Conservation (phyloP, 495 filamentous ascomycete genomes). For the Recurvomyces mirabilis region DNA sequence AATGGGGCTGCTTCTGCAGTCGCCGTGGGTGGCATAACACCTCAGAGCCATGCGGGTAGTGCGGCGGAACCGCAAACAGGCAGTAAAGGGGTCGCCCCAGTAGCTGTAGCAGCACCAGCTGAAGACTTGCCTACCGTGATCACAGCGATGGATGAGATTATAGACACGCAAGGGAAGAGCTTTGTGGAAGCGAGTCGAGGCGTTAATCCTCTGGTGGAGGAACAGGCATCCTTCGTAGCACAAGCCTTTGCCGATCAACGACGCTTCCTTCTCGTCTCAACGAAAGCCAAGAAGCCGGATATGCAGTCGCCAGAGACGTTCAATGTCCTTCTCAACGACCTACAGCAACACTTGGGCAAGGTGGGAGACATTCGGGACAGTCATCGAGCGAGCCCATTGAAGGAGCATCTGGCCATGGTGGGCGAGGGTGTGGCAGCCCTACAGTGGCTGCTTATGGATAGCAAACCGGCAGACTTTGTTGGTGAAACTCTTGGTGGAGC, state of each 20-base stretch:
- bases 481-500: conserved; percentile 65
- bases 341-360: conserved; percentile 63
- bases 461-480: conserved; percentile 71
- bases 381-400: conserved; percentile 57
- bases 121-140: conserved; percentile 64
- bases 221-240: conserved; percentile 57
- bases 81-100: conserved; percentile 21
- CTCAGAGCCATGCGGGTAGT: conserved; percentile 14
- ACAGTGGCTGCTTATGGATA: conserved; percentile 71
- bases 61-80: neutral
- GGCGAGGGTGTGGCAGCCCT: conserved; percentile 76
- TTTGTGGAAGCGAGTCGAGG: conserved; percentile 68
- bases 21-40: conserved; percentile 24
- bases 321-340: conserved; percentile 69
- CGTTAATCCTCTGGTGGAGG: conserved; percentile 64
- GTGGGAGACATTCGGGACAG: conserved; percentile 69
- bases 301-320: conserved; percentile 45
- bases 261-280: conserved; percentile 76
- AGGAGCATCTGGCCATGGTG: conserved; percentile 74
- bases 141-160: conserved; percentile 73
- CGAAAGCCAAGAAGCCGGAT: conserved; percentile 85
- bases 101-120: no score
- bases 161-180: conserved; percentile 60
- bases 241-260: conserved; percentile 71
- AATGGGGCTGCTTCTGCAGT: conserved; percentile 14